These are phyloP conservation scores for Schizonepeta tenuifolia DNA, from an alignment of 257 asterid genomes.

Conservation along the genomic window DNA sequence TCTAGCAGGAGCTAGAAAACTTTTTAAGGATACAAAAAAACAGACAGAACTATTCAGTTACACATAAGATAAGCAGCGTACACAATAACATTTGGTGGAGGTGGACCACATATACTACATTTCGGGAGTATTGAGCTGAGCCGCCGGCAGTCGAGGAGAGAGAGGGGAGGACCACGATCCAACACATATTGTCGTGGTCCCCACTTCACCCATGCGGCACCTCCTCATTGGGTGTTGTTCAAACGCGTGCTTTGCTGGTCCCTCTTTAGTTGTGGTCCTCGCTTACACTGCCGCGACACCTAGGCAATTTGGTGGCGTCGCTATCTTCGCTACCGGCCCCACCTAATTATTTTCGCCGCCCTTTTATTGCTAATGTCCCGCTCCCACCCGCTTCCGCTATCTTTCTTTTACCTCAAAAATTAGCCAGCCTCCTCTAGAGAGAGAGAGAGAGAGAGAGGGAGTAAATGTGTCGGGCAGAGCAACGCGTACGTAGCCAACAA, in stretches of 20 bases:
- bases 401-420: too few species aligned
- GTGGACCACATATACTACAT: too few species aligned
- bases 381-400: too few species aligned
- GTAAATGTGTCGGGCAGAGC: too few species aligned
- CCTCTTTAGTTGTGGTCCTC: conserved; percentile 5
- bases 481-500: too few species aligned
- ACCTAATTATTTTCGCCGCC: conserved; percentile 10
- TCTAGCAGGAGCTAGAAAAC: too few species aligned
- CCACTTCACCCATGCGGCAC: background rate
- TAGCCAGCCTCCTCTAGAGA: background rate
- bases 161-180: conserved; percentile 9
- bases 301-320: conserved; percentile 10
- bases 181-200: background rate
- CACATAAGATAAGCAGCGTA: too few species aligned
- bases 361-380: background rate
- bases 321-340: background rate
- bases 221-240: background rate
- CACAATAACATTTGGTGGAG: too few species aligned
- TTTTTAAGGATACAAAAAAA: too few species aligned
- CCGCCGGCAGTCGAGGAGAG: background rate
- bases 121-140: background rate
- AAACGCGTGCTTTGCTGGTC: conserved; percentile 30
- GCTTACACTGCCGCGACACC: conserved; percentile 13
- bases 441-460: background rate
- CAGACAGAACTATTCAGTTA: too few species aligned